Conservation (phyloP, 2,329 filamentous ascomycete genomes). For the Sporothrix variecibatus region DNA sequence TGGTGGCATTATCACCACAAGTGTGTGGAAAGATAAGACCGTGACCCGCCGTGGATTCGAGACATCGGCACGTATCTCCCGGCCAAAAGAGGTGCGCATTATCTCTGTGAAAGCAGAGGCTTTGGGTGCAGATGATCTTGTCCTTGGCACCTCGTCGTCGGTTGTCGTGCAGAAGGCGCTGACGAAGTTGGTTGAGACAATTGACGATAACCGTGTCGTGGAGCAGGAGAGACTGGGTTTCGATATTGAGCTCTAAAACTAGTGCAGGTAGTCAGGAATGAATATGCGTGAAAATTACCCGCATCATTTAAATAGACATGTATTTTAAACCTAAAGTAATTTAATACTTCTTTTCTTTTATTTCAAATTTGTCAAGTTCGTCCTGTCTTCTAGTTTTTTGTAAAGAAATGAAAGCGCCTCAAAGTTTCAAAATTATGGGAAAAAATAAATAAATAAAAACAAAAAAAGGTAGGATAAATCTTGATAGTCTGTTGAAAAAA, state of each 20-base stretch:
- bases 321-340: no score
- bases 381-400: no score
- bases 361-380: no score
- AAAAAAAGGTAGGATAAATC: no score
- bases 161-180: constrained; percentile 9
- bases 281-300: no score
- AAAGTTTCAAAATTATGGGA: no score
- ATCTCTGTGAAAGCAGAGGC: constrained; percentile 19
- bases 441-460: no score
- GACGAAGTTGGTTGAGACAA: background rate
- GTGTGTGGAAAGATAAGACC: background rate
- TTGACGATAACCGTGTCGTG: background rate
- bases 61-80: constrained; percentile 14
- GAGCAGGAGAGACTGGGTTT: background rate
- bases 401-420: no score
- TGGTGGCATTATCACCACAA: background rate
- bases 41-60: constrained; percentile 26
- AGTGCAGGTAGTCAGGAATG: no score
- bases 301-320: no score
- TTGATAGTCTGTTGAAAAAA: no score
- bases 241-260: background rate
- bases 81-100: background rate
- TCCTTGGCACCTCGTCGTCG: background rate
- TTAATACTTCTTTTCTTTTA: no score
- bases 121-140: background rate